Evolutionary conservation across 2,329 filamentous ascomycete species (phyloP).

Genomic region (Aureobasidium vineae): DNA sequence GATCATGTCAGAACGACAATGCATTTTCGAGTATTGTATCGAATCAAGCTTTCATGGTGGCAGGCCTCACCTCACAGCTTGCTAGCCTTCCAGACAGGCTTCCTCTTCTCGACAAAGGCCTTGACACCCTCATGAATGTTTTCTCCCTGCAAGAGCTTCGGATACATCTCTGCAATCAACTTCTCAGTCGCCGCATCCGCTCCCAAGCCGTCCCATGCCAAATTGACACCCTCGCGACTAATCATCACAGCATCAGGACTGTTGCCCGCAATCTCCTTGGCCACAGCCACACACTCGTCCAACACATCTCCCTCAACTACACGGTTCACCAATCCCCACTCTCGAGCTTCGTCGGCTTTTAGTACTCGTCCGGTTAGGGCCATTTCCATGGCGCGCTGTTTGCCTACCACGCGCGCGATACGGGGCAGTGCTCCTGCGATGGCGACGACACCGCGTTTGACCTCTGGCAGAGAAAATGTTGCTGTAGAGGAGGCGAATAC

Average conservation of each 20-base stretch:
- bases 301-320: slow-evolving; percentile 56
- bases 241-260: slow-evolving; percentile 76
- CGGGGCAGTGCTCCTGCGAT: slow-evolving; percentile 69
- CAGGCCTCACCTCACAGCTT: slow-evolving; percentile 31
- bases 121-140: slow-evolving; percentile 72
- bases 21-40: neutral
- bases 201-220: slow-evolving; percentile 69
- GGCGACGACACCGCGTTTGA: slow-evolving; percentile 67
- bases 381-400: slow-evolving; percentile 69
- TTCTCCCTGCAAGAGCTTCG: slow-evolving; percentile 60
- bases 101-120: slow-evolving; percentile 75
- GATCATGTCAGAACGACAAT: too few relatives aligned
- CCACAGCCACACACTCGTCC: slow-evolving; percentile 60
- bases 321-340: slow-evolving; percentile 70
- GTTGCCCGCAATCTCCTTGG: slow-evolving; percentile 56
- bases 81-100: slow-evolving; percentile 62
- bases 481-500: slow-evolving; percentile 61
- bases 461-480: slow-evolving; percentile 68
- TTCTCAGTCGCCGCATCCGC: slow-evolving; percentile 62
- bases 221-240: slow-evolving; percentile 66
- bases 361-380: slow-evolving; percentile 63
- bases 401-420: slow-evolving; percentile 63
- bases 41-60: neutral
- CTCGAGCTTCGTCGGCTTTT: slow-evolving; percentile 57
- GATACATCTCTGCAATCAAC: slow-evolving; percentile 59